Conservation (phyloP, 2,329 filamentous ascomycete species). For the Apiospora phragmitis region DNA sequence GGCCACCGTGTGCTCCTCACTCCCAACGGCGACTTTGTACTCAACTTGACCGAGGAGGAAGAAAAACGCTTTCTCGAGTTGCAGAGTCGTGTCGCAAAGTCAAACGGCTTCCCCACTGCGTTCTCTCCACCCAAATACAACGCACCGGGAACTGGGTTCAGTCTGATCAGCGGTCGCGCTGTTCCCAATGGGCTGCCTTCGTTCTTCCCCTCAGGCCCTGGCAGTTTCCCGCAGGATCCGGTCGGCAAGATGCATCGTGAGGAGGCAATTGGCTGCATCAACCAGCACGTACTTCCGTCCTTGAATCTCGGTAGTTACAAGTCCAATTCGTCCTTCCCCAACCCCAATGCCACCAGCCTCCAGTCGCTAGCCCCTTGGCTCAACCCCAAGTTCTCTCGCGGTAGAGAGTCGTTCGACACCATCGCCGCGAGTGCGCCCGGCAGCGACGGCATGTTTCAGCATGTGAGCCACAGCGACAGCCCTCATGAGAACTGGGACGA, state of each 20-base stretch:
- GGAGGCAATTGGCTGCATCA: conserved; percentile 67
- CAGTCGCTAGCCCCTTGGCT: conserved; percentile 44
- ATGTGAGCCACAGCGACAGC: conserved; percentile 17
- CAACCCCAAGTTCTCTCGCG: conserved; percentile 24
- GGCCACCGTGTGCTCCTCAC: conserved; percentile 71
- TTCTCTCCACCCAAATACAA: conserved; percentile 60
- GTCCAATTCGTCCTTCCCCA: conserved; percentile 30
- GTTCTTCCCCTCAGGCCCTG: conserved; percentile 55
- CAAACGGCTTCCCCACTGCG: conserved; percentile 52
- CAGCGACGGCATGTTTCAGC: conserved; percentile 13
- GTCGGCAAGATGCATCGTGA: conserved; percentile 66
- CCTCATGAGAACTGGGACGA: conserved; percentile 33
- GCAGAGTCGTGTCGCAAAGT: conserved; percentile 57
- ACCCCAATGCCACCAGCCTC: conserved; percentile 49
- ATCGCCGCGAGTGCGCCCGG: conserved; percentile 18
- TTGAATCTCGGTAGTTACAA: conserved; percentile 54
- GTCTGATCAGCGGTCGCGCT: conserved; percentile 63
- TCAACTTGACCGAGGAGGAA: conserved; percentile 67
- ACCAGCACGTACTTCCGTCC: conserved; percentile 65
- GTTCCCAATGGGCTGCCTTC: conserved; percentile 64
- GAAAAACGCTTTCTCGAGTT: conserved; percentile 71
- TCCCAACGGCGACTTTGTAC: conserved; percentile 74
- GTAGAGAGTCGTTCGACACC: conserved; percentile 2
- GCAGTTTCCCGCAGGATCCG: conserved; percentile 54
- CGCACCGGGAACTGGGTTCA: conserved; percentile 57